Conservation (phyloP, 1,284 basidiomycete species). For the Laetiporus sulphureus region DNA sequence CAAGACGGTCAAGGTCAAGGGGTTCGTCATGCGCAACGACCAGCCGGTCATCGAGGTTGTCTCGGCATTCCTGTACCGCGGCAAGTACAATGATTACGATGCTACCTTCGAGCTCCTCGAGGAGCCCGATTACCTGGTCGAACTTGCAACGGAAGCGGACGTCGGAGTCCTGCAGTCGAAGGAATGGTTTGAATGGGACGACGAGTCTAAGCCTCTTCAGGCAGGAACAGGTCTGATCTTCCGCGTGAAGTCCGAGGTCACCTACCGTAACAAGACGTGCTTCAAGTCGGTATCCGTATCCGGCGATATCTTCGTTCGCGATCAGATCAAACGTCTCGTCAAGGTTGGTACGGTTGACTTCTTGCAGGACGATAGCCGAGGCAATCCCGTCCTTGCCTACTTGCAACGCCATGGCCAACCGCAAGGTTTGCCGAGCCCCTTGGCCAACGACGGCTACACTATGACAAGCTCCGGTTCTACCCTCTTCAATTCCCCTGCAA, state of each 20-base stretch:
- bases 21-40: conserved; percentile 71
- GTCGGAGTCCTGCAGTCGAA: conserved; percentile 92
- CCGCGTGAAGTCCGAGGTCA: conserved; percentile 80
- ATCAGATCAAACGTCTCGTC: conserved; percentile 80
- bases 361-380: conserved; percentile 79
- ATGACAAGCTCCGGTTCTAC: conserved; percentile 55
- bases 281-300: conserved; percentile 80
- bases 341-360: conserved; percentile 89
- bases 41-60: conserved; percentile 88
- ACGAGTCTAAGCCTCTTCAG: conserved; percentile 71
- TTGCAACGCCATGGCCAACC: conserved; percentile 84
- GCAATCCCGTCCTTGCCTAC: conserved; percentile 93
- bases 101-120: conserved; percentile 94
- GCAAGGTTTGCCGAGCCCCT: conserved; percentile 71
- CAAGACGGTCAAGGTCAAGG: conserved; percentile 91
- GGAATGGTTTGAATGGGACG: conserved; percentile 97
- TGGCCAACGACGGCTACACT: conserved; percentile 84
- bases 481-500: conserved; percentile 71
- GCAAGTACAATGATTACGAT: conserved; percentile 87
- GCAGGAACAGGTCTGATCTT: conserved; percentile 86
- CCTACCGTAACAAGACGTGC: conserved; percentile 87
- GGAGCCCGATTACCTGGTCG: conserved; percentile 83
- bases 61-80: conserved; percentile 96
- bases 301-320: conserved; percentile 82
- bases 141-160: conserved; percentile 70